Evolutionary conservation across 805 yeast genomes (phyloP).

Genomic region (Candida berthetii): DNA sequence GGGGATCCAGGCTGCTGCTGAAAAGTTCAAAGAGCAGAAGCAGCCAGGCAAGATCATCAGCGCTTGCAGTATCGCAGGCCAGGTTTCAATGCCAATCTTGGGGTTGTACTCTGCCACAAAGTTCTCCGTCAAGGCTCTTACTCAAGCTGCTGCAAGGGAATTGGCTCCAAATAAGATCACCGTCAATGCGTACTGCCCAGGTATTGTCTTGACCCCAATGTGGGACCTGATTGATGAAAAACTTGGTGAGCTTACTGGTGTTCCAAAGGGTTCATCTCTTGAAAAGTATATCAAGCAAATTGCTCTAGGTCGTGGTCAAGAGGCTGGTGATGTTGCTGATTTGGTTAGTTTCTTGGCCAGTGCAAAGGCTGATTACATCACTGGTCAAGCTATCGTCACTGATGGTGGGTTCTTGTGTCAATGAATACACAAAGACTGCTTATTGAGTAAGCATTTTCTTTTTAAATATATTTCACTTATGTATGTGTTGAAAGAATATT

Average conservation of each 20-base stretch:
- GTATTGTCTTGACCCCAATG: conserved; percentile 34
- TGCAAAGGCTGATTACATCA: conserved; percentile 28
- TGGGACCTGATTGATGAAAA: conserved; percentile 23
- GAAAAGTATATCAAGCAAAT: conserved; percentile 19
- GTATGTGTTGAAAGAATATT: no score
- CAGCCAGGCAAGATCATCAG: conserved; percentile 32
- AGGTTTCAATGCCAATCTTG: conserved; percentile 23
- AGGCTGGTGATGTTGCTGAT: conserved; percentile 29
- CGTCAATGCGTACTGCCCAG: conserved; percentile 34
- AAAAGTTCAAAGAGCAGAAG: conserved; percentile 18
- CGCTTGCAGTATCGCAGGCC: conserved; percentile 30
- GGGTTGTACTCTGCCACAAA: conserved; percentile 29
- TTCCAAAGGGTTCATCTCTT: conserved; percentile 20
- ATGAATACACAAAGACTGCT: no score
- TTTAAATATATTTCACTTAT: no score
- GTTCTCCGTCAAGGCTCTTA: conserved; percentile 29
- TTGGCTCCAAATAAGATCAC: conserved; percentile 27
- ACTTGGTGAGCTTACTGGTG: conserved; percentile 19
- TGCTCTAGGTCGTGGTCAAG: conserved; percentile 28
- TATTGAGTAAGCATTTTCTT: no score
- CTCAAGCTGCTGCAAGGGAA: conserved; percentile 32
- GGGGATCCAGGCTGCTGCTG: conserved; percentile 28
- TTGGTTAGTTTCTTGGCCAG: conserved; percentile 27
- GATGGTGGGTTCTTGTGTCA: conserved; percentile 27
- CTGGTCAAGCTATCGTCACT: conserved; percentile 27